Conservation (phyloP, 805 yeast species). For the Saccharomyces kudriavzevii region DNA sequence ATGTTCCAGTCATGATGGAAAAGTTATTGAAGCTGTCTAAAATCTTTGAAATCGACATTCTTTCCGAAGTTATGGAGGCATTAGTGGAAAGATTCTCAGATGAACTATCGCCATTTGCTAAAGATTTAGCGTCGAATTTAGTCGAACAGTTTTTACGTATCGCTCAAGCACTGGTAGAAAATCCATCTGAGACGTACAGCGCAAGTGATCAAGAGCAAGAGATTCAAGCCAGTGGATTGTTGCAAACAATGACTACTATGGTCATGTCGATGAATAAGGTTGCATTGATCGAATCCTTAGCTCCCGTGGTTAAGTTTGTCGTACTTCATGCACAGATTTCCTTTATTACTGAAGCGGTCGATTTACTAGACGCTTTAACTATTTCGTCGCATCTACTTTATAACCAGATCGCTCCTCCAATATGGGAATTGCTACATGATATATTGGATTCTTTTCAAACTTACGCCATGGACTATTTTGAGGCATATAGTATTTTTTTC, state of each 20-base stretch:
- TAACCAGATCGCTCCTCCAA: constrained; percentile 38
- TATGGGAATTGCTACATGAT: constrained; percentile 46
- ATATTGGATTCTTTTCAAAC: constrained; percentile 49
- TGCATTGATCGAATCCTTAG: constrained; percentile 44
- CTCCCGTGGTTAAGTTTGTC: constrained; percentile 53
- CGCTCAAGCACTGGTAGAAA: constrained; percentile 50
- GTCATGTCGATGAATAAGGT: constrained; percentile 56
- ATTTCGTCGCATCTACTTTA: constrained; percentile 41
- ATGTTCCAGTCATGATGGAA: constrained; percentile 77
- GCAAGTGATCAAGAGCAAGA: constrained; percentile 51
- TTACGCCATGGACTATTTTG: constrained; percentile 53
- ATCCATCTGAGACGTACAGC: constrained; percentile 26
- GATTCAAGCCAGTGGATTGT: constrained; percentile 56
- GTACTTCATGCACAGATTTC: constrained; percentile 51
- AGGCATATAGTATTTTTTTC: constrained; percentile 47
- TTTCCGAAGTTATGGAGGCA: constrained; percentile 89
- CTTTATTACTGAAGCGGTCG: constrained; percentile 56
- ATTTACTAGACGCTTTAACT: constrained; percentile 49
- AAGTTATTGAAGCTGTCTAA: constrained; percentile 67
- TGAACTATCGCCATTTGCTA: constrained; percentile 83
- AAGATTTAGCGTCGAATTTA: constrained; percentile 51
- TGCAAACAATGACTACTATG: constrained; percentile 69
- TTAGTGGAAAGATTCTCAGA: constrained; percentile 82
- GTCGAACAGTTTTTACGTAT: constrained; percentile 52
- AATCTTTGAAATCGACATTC: constrained; percentile 74